phyloP scores from a whole-genome alignment of 352 stramenopile species.

The Blastocystis sp. region DNA sequence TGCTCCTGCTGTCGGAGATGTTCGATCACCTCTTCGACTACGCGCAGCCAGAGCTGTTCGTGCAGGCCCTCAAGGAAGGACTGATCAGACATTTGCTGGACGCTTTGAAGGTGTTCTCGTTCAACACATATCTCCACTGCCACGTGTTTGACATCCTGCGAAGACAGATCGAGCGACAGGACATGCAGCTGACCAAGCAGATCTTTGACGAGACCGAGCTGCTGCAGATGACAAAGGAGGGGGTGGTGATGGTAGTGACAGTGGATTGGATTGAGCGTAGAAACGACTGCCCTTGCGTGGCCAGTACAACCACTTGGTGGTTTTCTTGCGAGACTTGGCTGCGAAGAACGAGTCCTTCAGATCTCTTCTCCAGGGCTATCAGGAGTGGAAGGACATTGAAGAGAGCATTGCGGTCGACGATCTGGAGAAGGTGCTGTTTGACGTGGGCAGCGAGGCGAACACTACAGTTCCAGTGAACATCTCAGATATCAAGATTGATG shows the following conservation, averaged over 20 bases:
- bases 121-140: slow-evolving; percentile 49
- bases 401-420: background rate
- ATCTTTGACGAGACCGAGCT: background rate
- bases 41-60: background rate
- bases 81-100: slow-evolving; percentile 12
- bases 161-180: background rate
- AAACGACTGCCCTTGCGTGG: slow-evolving; percentile 17
- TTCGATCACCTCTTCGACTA: slow-evolving; percentile 58
- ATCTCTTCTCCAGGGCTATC: background rate
- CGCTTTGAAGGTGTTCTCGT: background rate
- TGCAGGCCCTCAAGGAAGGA: background rate
- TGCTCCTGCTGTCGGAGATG: slow-evolving; percentile 45
- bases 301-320: slow-evolving; percentile 39
- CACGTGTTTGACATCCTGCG: slow-evolving; percentile 16
- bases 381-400: background rate
- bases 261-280: background rate
- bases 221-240: background rate
- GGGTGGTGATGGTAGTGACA: background rate
- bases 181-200: background rate
- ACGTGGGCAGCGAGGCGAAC: background rate
- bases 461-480: slow-evolving; percentile 10
- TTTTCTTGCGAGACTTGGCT: slow-evolving; percentile 1
- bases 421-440: slow-evolving; percentile 31
- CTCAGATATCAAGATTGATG: slow-evolving; percentile 20
- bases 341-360: background rate